Conservation (phyloP, 306 rosid genomes). For the Prunus salicina region DNA sequence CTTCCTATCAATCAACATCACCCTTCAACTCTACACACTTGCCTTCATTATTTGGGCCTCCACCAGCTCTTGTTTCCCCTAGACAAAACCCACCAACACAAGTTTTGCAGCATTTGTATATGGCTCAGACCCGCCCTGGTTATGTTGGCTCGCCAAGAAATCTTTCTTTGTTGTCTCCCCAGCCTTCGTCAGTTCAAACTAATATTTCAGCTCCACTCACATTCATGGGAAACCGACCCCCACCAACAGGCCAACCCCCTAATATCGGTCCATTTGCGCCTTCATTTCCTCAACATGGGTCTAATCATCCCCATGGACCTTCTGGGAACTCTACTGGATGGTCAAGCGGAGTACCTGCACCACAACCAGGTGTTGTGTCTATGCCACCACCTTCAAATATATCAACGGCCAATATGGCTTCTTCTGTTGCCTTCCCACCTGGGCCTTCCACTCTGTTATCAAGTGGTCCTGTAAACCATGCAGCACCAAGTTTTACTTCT, state of each 20-base stretch:
- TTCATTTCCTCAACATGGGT: slow-evolving; percentile 47
- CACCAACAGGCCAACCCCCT: slow-evolving; percentile 40
- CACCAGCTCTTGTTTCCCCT: slow-evolving; percentile 42
- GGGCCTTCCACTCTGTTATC: slow-evolving; percentile 4
- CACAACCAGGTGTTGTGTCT: slow-evolving; percentile 43
- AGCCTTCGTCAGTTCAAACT: slow-evolving; percentile 39
- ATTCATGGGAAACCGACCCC: slow-evolving; percentile 37
- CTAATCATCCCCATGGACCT: slow-evolving; percentile 39
- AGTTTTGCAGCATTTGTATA: slow-evolving; percentile 42
- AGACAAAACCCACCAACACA: slow-evolving; percentile 42
- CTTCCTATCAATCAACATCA: slow-evolving; percentile 41
- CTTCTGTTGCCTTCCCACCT: slow-evolving; percentile 21
- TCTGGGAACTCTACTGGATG: slow-evolving; percentile 36
- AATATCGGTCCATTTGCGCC: slow-evolving; percentile 27
- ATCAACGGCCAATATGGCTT: slow-evolving; percentile 25
- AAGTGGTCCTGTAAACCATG: neutral
- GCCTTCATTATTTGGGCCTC: slow-evolving; percentile 50
- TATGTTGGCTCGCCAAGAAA: slow-evolving; percentile 50
- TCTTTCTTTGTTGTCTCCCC: slow-evolving; percentile 39
- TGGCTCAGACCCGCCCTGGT: slow-evolving; percentile 43
- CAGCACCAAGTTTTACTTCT: slow-evolving; percentile 28
- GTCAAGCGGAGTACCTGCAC: slow-evolving; percentile 24
- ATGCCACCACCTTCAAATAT: slow-evolving; percentile 35
- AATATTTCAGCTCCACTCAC: slow-evolving; percentile 45
- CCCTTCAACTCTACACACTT: slow-evolving; percentile 42